Conservation (phyloP, 176 grass and related monocot genomes). For the Microstegium vimineum region DNA sequence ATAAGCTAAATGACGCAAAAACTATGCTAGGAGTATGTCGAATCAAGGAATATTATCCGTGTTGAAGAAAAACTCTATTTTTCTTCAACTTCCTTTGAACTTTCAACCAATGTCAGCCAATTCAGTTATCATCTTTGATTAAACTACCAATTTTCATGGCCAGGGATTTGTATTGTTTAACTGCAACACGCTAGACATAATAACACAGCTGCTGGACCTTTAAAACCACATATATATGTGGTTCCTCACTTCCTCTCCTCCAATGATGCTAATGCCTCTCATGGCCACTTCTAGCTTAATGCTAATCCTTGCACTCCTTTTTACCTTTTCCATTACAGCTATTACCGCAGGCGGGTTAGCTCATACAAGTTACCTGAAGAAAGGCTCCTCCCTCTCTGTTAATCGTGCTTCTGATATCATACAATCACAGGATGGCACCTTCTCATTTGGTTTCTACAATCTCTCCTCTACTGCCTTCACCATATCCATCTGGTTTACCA, state of each 20-base stretch:
- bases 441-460: slow-evolving; percentile 35
- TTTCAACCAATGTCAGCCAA: background rate
- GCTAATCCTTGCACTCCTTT: background rate
- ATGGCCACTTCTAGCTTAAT: background rate
- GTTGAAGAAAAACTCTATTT: background rate
- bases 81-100: background rate
- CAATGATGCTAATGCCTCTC: background rate
- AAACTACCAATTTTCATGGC: background rate
- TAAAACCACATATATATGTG: background rate
- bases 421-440: background rate
- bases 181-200: background rate
- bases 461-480: slow-evolving; percentile 24
- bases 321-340: background rate
- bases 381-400: background rate
- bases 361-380: background rate
- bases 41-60: background rate
- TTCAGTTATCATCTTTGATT: background rate
- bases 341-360: background rate
- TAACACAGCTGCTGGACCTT: background rate
- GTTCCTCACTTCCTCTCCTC: background rate
- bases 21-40: background rate
- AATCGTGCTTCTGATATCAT: background rate
- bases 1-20: background rate
- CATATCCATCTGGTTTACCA: slow-evolving; percentile 38
- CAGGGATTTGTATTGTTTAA: background rate